These are phyloP conservation scores for Hemisphaericaspora xylanilytica DNA, from an alignment of 1,139 yeast genomes.

Conservation along the genomic window DNA sequence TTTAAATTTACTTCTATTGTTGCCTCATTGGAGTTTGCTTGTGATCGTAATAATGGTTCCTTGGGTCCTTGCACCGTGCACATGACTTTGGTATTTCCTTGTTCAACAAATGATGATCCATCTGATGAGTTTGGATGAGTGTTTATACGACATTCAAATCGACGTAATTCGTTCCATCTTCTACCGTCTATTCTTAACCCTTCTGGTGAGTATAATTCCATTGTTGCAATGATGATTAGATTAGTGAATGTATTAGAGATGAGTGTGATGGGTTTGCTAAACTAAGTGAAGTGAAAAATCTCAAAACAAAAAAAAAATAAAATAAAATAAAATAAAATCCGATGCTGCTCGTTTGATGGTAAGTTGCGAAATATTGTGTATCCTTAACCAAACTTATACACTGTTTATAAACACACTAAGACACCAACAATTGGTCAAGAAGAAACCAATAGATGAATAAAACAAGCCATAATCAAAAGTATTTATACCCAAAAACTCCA, in stretches of 20 bases:
- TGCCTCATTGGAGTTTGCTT: slow-evolving; percentile 47
- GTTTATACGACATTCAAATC: slow-evolving; percentile 75
- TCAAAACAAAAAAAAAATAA: too few relatives aligned
- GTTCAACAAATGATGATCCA: slow-evolving; percentile 90
- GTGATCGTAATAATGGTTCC: slow-evolving; percentile 64
- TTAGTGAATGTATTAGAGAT: too few relatives aligned
- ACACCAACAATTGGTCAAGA: slow-evolving; percentile 63
- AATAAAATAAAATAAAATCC: too few relatives aligned
- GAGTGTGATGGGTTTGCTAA: too few relatives aligned
- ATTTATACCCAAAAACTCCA: slow-evolving; percentile 75
- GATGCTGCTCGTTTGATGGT: too few relatives aligned
- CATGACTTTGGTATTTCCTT: slow-evolving; percentile 86
- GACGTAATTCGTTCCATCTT: slow-evolving; percentile 88
- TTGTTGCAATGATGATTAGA: too few relatives aligned
- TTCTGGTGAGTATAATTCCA: slow-evolving; percentile 90
- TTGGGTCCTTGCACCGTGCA: slow-evolving; percentile 88
- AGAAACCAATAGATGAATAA: slow-evolving; percentile 61
- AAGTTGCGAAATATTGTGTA: too few relatives aligned
- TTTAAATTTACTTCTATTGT: slow-evolving; percentile 62
- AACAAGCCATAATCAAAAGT: slow-evolving; percentile 66
- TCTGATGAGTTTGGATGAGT: slow-evolving; percentile 88
- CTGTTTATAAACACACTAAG: slow-evolving; percentile 58
- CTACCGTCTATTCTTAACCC: slow-evolving; percentile 92
- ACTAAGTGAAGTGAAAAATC: too few relatives aligned
- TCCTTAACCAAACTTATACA: slow-evolving; percentile 7